Evolutionary conservation across 2,329 filamentous ascomycete species (phyloP).

Genomic region (Neofusicoccum laricinum): DNA sequence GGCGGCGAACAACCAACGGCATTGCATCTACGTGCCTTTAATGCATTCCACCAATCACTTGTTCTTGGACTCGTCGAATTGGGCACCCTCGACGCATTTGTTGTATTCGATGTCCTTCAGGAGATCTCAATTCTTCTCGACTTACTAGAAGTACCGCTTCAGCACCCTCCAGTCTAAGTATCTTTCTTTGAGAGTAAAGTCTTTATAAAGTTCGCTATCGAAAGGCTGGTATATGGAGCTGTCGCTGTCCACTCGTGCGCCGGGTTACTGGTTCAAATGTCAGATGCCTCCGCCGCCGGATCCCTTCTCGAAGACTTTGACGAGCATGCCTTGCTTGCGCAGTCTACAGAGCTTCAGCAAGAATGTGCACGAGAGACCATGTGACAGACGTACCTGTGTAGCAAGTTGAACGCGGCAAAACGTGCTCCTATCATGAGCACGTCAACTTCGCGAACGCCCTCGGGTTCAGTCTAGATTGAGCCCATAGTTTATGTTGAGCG

Average conservation of each 20-base stretch:
- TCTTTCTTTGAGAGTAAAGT: constrained; percentile 21
- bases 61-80: constrained; percentile 35
- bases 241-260: constrained; percentile 30
- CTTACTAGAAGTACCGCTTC: constrained; percentile 26
- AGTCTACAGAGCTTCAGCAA: constrained; percentile 18
- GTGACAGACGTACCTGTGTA: constrained; percentile 14
- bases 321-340: constrained; percentile 22
- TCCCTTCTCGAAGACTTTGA: constrained; percentile 25
- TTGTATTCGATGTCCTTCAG: constrained; percentile 38
- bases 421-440: constrained; percentile 28
- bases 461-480: neutral
- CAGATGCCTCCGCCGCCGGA: constrained; percentile 32
- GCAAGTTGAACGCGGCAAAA: constrained; percentile 25
- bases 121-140: constrained; percentile 23
- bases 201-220: constrained; percentile 27
- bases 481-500: neutral
- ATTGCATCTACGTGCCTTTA: constrained; percentile 43
- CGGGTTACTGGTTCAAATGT: constrained; percentile 36
- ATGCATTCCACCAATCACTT: constrained; percentile 43
- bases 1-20: constrained; percentile 44
- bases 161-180: constrained; percentile 28
- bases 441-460: constrained; percentile 16
- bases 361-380: too few species aligned
- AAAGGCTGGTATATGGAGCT: constrained; percentile 30
- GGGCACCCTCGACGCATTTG: constrained; percentile 40